These are phyloP conservation scores for Leishmania tarentolae DNA, from an alignment of 208 protist species.

Conservation along the genomic window DNA sequence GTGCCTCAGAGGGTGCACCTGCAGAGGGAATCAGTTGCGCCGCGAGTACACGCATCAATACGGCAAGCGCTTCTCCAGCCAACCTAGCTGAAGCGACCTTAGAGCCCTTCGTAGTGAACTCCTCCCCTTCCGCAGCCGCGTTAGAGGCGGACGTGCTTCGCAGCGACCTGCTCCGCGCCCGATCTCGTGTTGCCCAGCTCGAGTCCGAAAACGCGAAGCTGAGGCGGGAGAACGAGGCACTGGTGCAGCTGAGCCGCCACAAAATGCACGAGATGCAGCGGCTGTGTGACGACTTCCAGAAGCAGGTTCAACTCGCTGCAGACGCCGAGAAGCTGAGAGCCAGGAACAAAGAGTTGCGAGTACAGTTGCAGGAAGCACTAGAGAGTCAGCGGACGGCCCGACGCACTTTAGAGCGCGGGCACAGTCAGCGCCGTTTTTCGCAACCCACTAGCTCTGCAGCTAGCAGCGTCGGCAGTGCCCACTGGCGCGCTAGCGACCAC, in stretches of 20 bases:
- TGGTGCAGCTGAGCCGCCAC: constrained; percentile 64
- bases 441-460: neutral
- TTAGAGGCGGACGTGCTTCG: neutral
- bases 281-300: constrained; percentile 76
- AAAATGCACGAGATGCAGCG: constrained; percentile 89
- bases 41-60: neutral
- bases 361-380: constrained; percentile 44
- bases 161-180: constrained; percentile 27
- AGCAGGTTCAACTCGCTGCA: constrained; percentile 36
- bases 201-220: constrained; percentile 64
- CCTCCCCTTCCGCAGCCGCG: neutral
- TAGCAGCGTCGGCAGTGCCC: neutral
- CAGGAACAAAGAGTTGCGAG: constrained; percentile 52
- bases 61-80: neutral
- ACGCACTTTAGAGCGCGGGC: constrained; percentile 31
- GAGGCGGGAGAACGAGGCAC: constrained; percentile 58
- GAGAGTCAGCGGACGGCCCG: constrained; percentile 40
- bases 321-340: constrained; percentile 53
- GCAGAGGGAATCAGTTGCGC: neutral
- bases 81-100: neutral
- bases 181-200: constrained; percentile 11
- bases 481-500: constrained; percentile 2
- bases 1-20: neutral
- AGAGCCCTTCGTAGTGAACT: neutral
- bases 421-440: constrained; percentile 20